Percentiles rank a stretch among this genome's conserved stretches.
These are phyloP conservation scores for Mentha longifolia DNA, from an alignment of 257 asterid species.

Conservation along the genomic window DNA sequence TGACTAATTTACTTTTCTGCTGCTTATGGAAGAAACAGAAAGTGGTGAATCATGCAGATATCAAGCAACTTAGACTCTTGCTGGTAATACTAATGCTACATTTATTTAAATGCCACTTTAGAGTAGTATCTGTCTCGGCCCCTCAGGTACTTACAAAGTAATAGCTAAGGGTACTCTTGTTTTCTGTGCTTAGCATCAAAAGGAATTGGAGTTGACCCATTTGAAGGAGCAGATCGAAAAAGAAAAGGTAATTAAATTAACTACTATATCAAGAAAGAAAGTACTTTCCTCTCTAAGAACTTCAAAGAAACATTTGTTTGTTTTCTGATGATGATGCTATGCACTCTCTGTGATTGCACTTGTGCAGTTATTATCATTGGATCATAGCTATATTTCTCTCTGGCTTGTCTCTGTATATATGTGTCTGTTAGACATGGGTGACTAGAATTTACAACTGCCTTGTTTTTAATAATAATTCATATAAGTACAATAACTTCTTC, in stretches of 20 bases:
- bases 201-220: slow-evolving; percentile 73
- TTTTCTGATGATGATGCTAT: slow-evolving; percentile 1
- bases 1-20: slow-evolving; percentile 4
- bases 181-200: slow-evolving; percentile 69
- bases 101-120: slow-evolving; percentile 22
- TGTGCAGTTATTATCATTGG: not conserved
- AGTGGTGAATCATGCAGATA: slow-evolving; percentile 56
- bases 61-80: slow-evolving; percentile 61
- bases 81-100: slow-evolving; percentile 65
- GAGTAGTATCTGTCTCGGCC: not conserved
- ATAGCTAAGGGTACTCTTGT: slow-evolving; percentile 31
- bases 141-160: slow-evolving; percentile 9
- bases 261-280: not conserved
- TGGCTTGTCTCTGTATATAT: not conserved
- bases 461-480: not conserved
- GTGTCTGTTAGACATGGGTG: not conserved
- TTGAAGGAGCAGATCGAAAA: slow-evolving; percentile 80
- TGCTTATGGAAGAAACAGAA: slow-evolving; percentile 43
- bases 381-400: not conserved
- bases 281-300: not conserved
- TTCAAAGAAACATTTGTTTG: not conserved
- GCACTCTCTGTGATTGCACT: not conserved
- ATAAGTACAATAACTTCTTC: not conserved
- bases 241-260: slow-evolving; percentile 62
- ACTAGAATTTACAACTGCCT: not conserved